These are phyloP conservation scores for Berberis vulgaris DNA, from an alignment of 164 flowering plant genomes.

Conservation along the genomic window DNA sequence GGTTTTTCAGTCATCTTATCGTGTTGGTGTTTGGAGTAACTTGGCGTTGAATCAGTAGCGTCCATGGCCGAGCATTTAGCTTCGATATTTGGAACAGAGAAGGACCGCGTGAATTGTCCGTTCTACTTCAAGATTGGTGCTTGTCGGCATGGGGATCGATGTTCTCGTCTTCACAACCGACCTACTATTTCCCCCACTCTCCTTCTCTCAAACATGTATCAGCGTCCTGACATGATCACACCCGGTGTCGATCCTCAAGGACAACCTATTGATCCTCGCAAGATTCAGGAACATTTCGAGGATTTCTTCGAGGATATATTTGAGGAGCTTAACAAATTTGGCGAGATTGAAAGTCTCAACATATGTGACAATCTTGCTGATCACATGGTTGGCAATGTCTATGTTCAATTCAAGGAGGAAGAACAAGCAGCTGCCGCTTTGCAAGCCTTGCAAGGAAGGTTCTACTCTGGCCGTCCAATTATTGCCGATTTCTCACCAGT, in stretches of 20 bases:
- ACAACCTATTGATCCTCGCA: slow-evolving; percentile 49
- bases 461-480: slow-evolving; percentile 78
- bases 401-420: slow-evolving; percentile 79
- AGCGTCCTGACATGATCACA: slow-evolving; percentile 63
- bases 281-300: slow-evolving; percentile 57
- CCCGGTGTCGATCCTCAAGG: slow-evolving; percentile 62
- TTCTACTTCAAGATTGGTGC: slow-evolving; percentile 56
- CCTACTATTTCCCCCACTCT: slow-evolving; percentile 69
- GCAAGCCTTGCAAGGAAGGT: slow-evolving; percentile 51
- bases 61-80: slow-evolving; percentile 43
- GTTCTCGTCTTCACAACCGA: slow-evolving; percentile 64
- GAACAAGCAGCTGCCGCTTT: slow-evolving; percentile 78
- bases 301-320: slow-evolving; percentile 67
- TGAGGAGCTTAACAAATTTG: slow-evolving; percentile 69
- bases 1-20: no score
- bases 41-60: no score
- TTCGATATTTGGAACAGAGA: slow-evolving; percentile 45
- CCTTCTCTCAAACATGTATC: slow-evolving; percentile 71
- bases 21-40: no score
- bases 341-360: slow-evolving; percentile 70
- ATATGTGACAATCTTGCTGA: slow-evolving; percentile 74
- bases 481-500: slow-evolving; percentile 75
- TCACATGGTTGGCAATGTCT: slow-evolving; percentile 85
- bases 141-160: slow-evolving; percentile 71
- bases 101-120: slow-evolving; percentile 42